A percentile compares a stretch with the other conserved stretches of the same genome.
Conservation (phyloP, 495 filamentous ascomycete species). For the Rhizodiscina lignyota region DNA sequence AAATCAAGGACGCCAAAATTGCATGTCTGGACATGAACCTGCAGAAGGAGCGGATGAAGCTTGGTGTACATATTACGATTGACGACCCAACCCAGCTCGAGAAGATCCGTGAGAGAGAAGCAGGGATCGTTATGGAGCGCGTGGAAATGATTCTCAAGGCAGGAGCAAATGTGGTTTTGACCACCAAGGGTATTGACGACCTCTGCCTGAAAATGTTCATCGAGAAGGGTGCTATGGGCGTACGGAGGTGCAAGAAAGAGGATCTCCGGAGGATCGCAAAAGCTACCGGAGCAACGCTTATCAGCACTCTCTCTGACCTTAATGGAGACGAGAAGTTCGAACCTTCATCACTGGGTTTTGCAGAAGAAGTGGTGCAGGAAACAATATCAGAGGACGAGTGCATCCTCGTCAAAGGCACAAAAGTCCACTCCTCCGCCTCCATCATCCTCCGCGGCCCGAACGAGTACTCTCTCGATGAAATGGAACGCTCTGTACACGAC, state of each 20-base stretch:
- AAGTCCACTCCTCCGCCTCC: conserved; percentile 80
- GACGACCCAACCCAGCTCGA: conserved; percentile 95
- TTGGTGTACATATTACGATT: conserved; percentile 95
- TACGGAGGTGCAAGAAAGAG: conserved; percentile 96
- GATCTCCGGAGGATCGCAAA: conserved; percentile 91
- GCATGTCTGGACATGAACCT: conserved; percentile 95
- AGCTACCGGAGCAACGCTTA: conserved; percentile 83
- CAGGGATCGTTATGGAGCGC: conserved; percentile 83
- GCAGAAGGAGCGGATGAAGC: conserved; percentile 97
- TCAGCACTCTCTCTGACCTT: conserved; percentile 84
- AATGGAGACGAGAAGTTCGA: conserved; percentile 98
- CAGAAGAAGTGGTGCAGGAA: conserved; percentile 92
- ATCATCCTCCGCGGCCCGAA: conserved; percentile 94
- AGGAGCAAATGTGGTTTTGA: conserved; percentile 89
- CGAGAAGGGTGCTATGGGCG: conserved; percentile 89
- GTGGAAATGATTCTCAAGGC: conserved; percentile 97
- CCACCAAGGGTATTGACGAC: conserved; percentile 97
- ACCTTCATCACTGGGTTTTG: conserved; percentile 66
- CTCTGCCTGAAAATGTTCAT: conserved; percentile 87
- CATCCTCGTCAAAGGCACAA: conserved; percentile 91
- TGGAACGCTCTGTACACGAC: conserved; percentile 97
- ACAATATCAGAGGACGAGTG: conserved; percentile 98
- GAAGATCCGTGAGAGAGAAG: conserved; percentile 83
- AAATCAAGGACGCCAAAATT: conserved; percentile 87
- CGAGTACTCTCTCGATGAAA: conserved; percentile 95